Evolutionary conservation across 108 stramenopile genomes (phyloP).

Genomic region (Nitzschia sp.): DNA sequence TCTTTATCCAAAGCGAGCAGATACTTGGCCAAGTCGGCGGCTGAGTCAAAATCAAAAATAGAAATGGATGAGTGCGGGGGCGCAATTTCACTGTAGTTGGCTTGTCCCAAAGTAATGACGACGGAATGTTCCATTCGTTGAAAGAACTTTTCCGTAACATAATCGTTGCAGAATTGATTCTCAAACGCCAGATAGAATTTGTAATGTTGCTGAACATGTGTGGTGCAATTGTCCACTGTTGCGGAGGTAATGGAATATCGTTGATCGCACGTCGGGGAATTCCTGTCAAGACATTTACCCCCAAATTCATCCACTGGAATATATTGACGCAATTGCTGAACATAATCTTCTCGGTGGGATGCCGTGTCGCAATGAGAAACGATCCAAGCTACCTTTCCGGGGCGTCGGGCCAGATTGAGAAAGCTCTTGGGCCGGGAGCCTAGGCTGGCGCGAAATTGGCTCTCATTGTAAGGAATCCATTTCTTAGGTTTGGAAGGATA

Average conservation of each 20-base stretch:
- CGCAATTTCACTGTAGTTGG: slow-evolving; percentile 31
- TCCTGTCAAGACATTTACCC: neutral
- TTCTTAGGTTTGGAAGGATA: neutral
- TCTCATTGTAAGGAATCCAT: slow-evolving; percentile 20
- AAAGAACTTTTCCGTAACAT: slow-evolving; percentile 49
- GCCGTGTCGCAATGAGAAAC: slow-evolving; percentile 25
- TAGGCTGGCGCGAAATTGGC: slow-evolving; percentile 9
- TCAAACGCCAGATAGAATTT: slow-evolving; percentile 45
- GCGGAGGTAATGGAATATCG: slow-evolving; percentile 10
- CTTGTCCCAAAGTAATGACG: slow-evolving; percentile 31
- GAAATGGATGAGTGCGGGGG: slow-evolving; percentile 39
- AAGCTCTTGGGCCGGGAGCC: neutral
- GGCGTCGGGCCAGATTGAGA: slow-evolving; percentile 12
- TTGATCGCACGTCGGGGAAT: slow-evolving; percentile 4
- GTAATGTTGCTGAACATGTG: slow-evolving; percentile 21
- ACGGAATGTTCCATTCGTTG: slow-evolving; percentile 24
- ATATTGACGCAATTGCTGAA: slow-evolving; percentile 24
- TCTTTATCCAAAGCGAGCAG: slow-evolving; percentile 21
- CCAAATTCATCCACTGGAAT: slow-evolving; percentile 38
- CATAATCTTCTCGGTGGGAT: slow-evolving; percentile 39
- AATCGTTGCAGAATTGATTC: slow-evolving; percentile 37
- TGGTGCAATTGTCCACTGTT: slow-evolving; percentile 20
- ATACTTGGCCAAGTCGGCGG: slow-evolving; percentile 25
- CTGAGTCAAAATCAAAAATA: slow-evolving; percentile 20
- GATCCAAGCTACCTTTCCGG: slow-evolving; percentile 40